phyloP scores from a whole-genome alignment of 768 basidiomycete genomes.

The Podaxis sp. region DNA sequence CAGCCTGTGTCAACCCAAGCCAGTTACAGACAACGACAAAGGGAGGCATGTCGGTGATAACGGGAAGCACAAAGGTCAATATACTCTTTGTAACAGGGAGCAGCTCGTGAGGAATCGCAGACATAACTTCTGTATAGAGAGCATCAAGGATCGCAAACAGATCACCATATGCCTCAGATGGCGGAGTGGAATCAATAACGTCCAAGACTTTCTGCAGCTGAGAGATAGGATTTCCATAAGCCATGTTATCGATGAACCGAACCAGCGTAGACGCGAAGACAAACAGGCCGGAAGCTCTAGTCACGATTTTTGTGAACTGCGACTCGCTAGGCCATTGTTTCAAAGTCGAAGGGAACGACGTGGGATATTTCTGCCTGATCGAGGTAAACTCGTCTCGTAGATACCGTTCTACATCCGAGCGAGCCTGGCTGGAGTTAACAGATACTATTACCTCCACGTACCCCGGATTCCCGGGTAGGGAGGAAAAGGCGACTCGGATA shows the following conservation, averaged over 20 bases:
- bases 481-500: slow-evolving; percentile 18
- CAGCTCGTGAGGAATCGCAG: not conserved
- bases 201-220: slow-evolving; percentile 11
- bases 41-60: not conserved
- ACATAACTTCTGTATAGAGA: not conserved
- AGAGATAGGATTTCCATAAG: not conserved
- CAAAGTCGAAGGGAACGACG: not conserved
- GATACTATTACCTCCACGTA: slow-evolving; percentile 5
- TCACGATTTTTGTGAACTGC: slow-evolving; percentile 14
- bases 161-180: not conserved
- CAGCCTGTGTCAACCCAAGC: not conserved
- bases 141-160: not conserved
- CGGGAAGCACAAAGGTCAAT: not conserved
- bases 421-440: slow-evolving; percentile 14
- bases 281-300: slow-evolving; percentile 24
- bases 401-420: slow-evolving; percentile 20
- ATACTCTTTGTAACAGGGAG: not conserved
- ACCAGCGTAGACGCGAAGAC: slow-evolving; percentile 24
- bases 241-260: slow-evolving; percentile 19
- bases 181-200: not conserved
- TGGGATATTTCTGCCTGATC: slow-evolving; percentile 11
- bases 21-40: not conserved
- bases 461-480: not conserved
- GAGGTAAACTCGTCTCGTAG: slow-evolving; percentile 12
- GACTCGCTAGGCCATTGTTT: slow-evolving; percentile 21